Percentiles rank a stretch among this genome's conserved stretches.
Evolutionary conservation across 2,329 filamentous ascomycete species (phyloP).

Genomic region (Aureobasidium sp.): DNA sequence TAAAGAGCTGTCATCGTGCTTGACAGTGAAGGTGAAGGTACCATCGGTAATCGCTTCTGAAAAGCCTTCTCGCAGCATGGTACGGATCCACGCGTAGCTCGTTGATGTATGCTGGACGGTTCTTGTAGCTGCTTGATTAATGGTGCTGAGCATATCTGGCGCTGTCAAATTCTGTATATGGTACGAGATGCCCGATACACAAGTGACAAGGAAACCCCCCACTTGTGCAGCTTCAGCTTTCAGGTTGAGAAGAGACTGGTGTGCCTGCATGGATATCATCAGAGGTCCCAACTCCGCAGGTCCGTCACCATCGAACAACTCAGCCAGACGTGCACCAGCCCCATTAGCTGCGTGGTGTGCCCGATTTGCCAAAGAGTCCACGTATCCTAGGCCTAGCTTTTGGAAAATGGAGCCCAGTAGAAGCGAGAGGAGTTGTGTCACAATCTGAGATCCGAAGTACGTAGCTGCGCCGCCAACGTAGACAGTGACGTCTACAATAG

Average conservation of each 20-base stretch:
- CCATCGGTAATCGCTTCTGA: conserved; percentile 8
- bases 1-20: conserved; percentile 18
- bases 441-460: neutral
- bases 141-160: neutral
- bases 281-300: conserved; percentile 11
- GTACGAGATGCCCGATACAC: neutral
- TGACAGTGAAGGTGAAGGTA: conserved; percentile 16
- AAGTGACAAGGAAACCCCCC: neutral
- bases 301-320: neutral
- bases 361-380: neutral
- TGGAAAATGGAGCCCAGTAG: neutral
- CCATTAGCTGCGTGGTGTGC: conserved; percentile 1
- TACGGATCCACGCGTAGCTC: neutral
- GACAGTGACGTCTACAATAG: conserved; percentile 69
- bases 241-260: conserved; percentile 14
- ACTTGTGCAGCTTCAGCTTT: neutral
- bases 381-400: neutral
- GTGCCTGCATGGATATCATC: conserved; percentile 17
- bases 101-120: neutral
- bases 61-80: neutral
- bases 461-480: conserved; percentile 40
- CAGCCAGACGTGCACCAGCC: neutral
- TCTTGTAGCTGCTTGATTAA: neutral
- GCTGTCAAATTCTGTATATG: conserved; percentile 4
- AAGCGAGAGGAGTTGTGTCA: conserved; percentile 1